Conservation (phyloP, 495 filamentous ascomycete species). For the Letharia lupina region DNA sequence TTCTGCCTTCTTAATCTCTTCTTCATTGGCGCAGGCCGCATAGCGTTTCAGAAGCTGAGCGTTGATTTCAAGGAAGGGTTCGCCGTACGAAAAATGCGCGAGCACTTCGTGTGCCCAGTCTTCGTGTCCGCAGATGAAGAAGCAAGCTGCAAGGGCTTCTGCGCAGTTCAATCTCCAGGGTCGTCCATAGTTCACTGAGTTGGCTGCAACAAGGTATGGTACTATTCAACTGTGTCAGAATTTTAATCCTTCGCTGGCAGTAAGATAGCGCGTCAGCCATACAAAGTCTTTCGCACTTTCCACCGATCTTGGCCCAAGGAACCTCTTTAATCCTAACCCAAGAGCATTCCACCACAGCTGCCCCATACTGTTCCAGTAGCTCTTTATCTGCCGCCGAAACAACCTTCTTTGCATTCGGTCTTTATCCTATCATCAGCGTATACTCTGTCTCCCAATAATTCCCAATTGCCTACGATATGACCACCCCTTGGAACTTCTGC, state of each 20-base stretch:
- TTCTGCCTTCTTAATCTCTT: slow-evolving; percentile 79
- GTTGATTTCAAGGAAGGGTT: slow-evolving; percentile 84
- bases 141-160: slow-evolving; percentile 86
- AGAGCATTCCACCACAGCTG: slow-evolving; percentile 93
- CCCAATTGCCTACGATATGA: slow-evolving; percentile 58
- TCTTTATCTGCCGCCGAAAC: slow-evolving; percentile 74
- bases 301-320: slow-evolving; percentile 82
- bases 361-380: slow-evolving; percentile 77
- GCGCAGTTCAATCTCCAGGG: slow-evolving; percentile 93
- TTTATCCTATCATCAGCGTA: slow-evolving; percentile 25
- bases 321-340: slow-evolving; percentile 91
- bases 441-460: neutral
- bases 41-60: slow-evolving; percentile 72
- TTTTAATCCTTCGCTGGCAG: neutral
- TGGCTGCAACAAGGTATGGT: slow-evolving; percentile 92
- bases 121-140: slow-evolving; percentile 79
- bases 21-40: slow-evolving; percentile 71
- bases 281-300: slow-evolving; percentile 82
- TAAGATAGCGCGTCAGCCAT: slow-evolving; percentile 23
- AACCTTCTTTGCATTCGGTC: slow-evolving; percentile 79
- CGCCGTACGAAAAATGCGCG: slow-evolving; percentile 77
- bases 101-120: slow-evolving; percentile 85
- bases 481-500: slow-evolving; percentile 80
- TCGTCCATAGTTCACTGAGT: slow-evolving; percentile 93
- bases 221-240: slow-evolving; percentile 34